A percentile compares a stretch with the other conserved stretches of the same genome.
Conservation (phyloP, 2,329 filamentous ascomycete genomes). For the Tolypocladium paradoxum region DNA sequence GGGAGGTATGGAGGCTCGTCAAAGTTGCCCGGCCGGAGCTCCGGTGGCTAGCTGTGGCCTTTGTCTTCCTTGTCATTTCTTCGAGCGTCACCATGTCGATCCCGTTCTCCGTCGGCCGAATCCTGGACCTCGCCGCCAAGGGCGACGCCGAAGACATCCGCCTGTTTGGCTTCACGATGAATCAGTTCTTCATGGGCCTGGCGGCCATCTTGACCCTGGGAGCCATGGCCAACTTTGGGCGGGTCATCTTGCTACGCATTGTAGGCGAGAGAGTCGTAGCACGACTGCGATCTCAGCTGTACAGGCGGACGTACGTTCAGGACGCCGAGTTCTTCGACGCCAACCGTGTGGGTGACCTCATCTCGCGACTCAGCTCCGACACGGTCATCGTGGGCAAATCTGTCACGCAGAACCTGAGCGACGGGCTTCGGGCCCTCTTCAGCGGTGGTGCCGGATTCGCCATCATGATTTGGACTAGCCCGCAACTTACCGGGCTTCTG, state of each 20-base stretch:
- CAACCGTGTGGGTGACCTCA: constrained; percentile 90
- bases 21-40: constrained; percentile 82
- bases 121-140: constrained; percentile 83
- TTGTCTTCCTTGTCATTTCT: constrained; percentile 76
- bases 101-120: constrained; percentile 91
- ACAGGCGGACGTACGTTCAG: constrained; percentile 86
- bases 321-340: constrained; percentile 99
- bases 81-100: constrained; percentile 93
- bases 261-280: constrained; percentile 93
- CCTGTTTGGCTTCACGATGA: constrained; percentile 74
- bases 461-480: constrained; percentile 92
- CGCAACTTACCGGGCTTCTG: constrained; percentile 80
- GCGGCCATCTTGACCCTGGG: constrained; percentile 69
- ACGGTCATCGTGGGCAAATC: constrained; percentile 98
- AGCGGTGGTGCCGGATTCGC: constrained; percentile 82
- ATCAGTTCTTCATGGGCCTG: constrained; percentile 80
- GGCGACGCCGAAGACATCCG: constrained; percentile 52
- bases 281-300: constrained; percentile 77
- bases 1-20: constrained; percentile 77
- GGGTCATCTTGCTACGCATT: constrained; percentile 85
- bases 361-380: constrained; percentile 89
- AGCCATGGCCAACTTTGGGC: constrained; percentile 83
- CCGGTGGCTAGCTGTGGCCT: constrained; percentile 66
- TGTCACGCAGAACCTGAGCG: constrained; percentile 94
- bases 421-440: constrained; percentile 84